Base-by-base conservation (phyloP, 225 moss, liverwort and hornwort genomes). In the Lunularia cruciata region DNA sequence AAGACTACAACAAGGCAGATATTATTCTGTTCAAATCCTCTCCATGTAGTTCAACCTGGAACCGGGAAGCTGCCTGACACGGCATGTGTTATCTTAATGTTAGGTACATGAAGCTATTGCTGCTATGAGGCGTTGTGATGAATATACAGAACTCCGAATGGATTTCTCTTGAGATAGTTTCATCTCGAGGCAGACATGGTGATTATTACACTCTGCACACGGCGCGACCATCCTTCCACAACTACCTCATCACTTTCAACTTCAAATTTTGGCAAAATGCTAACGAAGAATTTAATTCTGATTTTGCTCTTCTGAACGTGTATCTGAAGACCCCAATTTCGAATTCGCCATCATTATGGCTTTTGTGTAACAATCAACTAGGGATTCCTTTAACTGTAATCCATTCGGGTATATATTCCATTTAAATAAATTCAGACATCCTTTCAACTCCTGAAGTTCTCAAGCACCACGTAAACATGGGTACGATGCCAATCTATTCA, bases 1-100 rank as follows among this genome's bases (percentile, higher is more conserved):
- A 47, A 65, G 46, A 65, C 65, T 65, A 65, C 65, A 65, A 65
- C 3, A 8, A 46, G 32, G 47, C 65, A 65, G 16, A 47, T 6
- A 30, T 7, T 32, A 15, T 8, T 59, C 32, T 18, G 19, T n/a
- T 4, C 28, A 7, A 35, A 27, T 1, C 0, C 7, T 22, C 27
- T 56, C 55, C 3, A 23, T 8, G 4, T 3, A n/a, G 11, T 43
- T 43, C 15, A 43, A 7, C 43, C n/a, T n/a, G n/a, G n/a, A n/a
- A n/a, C n/a, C n/a, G n/a, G n/a, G n/a, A n/a, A n/a, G 46, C 1
- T 48, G 19, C 4, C 4, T 48, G 19, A 48, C 47, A 48, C 6
- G 58, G 12, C 35, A 43, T 5, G 5, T n/a, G 52, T 16, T 43
- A 10, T 43, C 43, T 43, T 11, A 43, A 43, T 43, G 12, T 6